phyloP scores from a whole-genome alignment of 1,284 basidiomycete species.

The Cronartium ribicola region DNA sequence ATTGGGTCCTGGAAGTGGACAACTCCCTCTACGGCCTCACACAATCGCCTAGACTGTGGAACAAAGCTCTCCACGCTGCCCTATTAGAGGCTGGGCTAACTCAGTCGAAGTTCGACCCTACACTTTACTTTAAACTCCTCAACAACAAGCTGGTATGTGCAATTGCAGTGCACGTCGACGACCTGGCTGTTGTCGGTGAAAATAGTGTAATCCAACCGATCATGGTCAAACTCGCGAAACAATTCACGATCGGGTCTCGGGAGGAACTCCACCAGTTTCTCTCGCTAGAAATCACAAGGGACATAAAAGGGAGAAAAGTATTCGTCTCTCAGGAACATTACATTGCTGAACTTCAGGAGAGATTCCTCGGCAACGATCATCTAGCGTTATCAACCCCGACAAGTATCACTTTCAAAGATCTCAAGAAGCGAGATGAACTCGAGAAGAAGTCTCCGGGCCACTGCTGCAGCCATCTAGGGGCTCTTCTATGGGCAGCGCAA shows the following conservation, averaged over 20 bases:
- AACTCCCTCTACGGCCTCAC: slow-evolving; percentile 13
- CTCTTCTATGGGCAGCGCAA: slow-evolving; percentile 4
- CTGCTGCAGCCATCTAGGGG: not conserved
- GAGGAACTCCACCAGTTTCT: slow-evolving; percentile 22
- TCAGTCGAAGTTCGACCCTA: slow-evolving; percentile 12
- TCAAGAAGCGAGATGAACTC: not conserved
- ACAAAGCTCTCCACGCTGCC: slow-evolving; percentile 1
- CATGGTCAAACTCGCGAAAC: not conserved
- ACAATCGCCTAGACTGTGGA: slow-evolving; percentile 19
- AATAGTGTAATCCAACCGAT: slow-evolving; percentile 2
- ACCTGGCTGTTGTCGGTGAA: not conserved
- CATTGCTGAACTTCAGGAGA: not conserved
- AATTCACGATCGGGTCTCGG: slow-evolving; percentile 7
- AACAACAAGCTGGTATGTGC: not conserved
- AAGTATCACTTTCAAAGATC: not conserved
- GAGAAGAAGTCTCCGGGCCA: not conserved
- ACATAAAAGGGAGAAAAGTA: too few relatives aligned
- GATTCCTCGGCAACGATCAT: not conserved
- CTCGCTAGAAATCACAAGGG: not conserved
- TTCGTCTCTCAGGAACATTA: too few relatives aligned
- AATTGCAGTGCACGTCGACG: slow-evolving; percentile 13
- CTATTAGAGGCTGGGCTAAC: slow-evolving; percentile 2
- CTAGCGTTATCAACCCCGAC: not conserved
- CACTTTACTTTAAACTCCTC: slow-evolving; percentile 1
- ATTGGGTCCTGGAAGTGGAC: slow-evolving; percentile 14